A percentile compares a stretch with the other conserved stretches of the same genome.
These are phyloP conservation scores for Quercus dentata DNA, from an alignment of 306 rosid species.

Conservation along the genomic window DNA sequence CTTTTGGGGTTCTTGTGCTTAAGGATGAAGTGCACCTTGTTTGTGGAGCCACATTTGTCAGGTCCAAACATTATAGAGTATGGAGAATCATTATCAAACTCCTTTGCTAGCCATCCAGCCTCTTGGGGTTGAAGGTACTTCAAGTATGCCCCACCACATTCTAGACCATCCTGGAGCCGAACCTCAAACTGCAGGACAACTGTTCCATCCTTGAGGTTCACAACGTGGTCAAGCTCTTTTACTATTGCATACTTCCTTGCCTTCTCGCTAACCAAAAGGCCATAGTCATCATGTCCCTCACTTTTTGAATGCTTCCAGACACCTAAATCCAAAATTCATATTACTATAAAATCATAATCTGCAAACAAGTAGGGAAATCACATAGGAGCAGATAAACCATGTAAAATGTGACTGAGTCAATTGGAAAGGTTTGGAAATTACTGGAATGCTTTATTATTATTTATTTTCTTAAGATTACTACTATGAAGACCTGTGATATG, in stretches of 20 bases:
- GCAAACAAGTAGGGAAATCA: background rate
- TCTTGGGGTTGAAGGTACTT: constrained; percentile 88
- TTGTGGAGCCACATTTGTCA: constrained; percentile 91
- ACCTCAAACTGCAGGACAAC: constrained; percentile 87
- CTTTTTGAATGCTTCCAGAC: constrained; percentile 89
- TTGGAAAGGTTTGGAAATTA: background rate
- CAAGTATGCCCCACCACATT: constrained; percentile 98
- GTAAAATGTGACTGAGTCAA: background rate
- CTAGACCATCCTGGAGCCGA: constrained; percentile 90
- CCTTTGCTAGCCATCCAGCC: constrained; percentile 83
- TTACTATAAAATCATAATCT: background rate
- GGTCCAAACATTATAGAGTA: constrained; percentile 97
- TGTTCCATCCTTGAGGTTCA: constrained; percentile 64
- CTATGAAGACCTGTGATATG: background rate
- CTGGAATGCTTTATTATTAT: background rate
- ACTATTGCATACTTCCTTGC: constrained; percentile 92
- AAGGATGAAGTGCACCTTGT: constrained; percentile 94
- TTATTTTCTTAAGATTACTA: background rate
- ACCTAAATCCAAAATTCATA: constrained; percentile 43
- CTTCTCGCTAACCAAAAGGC: constrained; percentile 86
- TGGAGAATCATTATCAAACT: constrained; percentile 76
- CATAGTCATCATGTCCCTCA: constrained; percentile 89
- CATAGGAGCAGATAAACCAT: background rate
- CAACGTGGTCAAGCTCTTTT: constrained; percentile 61
- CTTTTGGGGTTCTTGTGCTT: constrained; percentile 93